Base-by-base conservation (phyloP, 768 basidiomycete species). In the Naganishia onofrii region DNA sequence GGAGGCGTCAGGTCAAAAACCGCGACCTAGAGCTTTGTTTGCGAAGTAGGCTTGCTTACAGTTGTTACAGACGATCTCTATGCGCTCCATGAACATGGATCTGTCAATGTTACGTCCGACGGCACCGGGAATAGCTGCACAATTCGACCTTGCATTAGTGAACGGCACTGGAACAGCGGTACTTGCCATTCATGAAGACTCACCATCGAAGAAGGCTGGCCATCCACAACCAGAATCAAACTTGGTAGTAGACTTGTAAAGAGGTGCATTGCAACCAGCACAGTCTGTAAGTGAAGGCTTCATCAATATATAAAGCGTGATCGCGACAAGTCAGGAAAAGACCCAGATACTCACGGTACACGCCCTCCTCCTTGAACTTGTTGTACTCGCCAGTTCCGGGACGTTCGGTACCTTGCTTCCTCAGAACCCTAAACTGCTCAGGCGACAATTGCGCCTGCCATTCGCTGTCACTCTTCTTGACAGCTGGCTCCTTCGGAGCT, bases 131-230 rank as follows among this genome's bases (percentile, higher is more conserved):
- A 95, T 87, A 9, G 93, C 92, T 91, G 42, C n/a, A 21, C 21
- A 63, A 12, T 3, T 9, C 13, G 5, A 42, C 13, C n/a, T 13
- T 29, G 42, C 17, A 19, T 26, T 38, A 26, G n/a, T 17, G 15
- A 42, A 29, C 2, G 15, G 60, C 23, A 71, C 36, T 36, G 51
- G 12, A 48, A n/a, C 31, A 53, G 29, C 15, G 44, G 73, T n/a
- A 36, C 7, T 42, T 10, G 2, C 42, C 8, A 70, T 66, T 17
- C n/a, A 17, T 38, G 38, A 19, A 46, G 19, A 74, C 82, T 68
- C 71, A 90, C 90, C 90, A 78, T 95, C 93, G 78, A 89, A 97
- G 85, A 96, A 97, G 0, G 93, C 92, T n/a, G 94, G 93, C 93
- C 93, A 97, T 28, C 93, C 93, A 76, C 92, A 95, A 9, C 92